Conservation (phyloP, 2,329 filamentous ascomycete genomes). For the Penicillium expansum region DNA sequence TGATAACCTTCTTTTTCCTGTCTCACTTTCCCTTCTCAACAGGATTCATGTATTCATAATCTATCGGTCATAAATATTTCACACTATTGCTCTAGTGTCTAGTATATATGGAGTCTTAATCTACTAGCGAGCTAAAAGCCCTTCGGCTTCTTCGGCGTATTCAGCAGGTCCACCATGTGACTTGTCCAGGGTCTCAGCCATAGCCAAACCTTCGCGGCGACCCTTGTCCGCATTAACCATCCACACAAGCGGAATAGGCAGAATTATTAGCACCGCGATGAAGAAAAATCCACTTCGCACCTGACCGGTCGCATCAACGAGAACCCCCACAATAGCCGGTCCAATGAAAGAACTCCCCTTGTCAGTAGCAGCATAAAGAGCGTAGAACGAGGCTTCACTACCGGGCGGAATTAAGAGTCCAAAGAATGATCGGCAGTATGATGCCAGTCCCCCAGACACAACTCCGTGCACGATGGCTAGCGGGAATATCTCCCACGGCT, state of each 20-base stretch:
- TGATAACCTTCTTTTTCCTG: too few species aligned
- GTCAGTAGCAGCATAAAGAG: constrained; percentile 89
- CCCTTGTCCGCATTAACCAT: constrained; percentile 56
- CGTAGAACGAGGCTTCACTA: constrained; percentile 88
- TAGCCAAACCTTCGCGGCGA: constrained; percentile 31
- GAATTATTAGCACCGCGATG: constrained; percentile 71
- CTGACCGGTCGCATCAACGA: constrained; percentile 74
- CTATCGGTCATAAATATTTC: too few species aligned
- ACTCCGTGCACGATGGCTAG: constrained; percentile 82
- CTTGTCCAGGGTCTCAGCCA: constrained; percentile 28
- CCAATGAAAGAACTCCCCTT: constrained; percentile 90
- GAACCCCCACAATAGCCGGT: constrained; percentile 80
- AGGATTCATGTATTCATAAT: too few species aligned
- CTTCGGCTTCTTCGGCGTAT: constrained; percentile 29
- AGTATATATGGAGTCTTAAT: not conserved
- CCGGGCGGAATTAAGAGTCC: constrained; percentile 86
- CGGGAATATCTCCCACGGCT: constrained; percentile 91
- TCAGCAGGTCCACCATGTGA: constrained; percentile 14
- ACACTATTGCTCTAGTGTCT: too few species aligned
- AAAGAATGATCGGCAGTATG: constrained; percentile 83
- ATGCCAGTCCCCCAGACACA: constrained; percentile 78
- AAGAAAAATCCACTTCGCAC: constrained; percentile 87
- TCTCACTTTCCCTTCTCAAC: too few species aligned
- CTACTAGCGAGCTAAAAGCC: constrained; percentile 23
- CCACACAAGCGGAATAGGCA: constrained; percentile 78